Evolutionary conservation across 768 basidiomycete genomes (phyloP), one percentile per base, ranked within the genome.

Genomic region (Clathrus columnatus): DNA sequence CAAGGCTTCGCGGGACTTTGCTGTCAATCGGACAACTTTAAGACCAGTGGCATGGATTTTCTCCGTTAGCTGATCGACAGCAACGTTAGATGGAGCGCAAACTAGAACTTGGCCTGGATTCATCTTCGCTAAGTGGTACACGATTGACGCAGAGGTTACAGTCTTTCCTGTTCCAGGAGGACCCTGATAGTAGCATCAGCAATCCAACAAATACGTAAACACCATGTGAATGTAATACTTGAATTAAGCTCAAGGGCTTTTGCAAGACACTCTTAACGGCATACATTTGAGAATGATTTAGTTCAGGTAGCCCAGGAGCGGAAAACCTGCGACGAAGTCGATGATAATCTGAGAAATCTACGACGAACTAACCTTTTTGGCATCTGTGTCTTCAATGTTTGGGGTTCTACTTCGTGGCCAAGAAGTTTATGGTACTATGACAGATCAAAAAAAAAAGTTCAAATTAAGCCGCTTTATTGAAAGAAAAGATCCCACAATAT

Each of bases 221-320:
- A 32, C 18, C 7, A 8, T 7, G 16, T 45, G 1, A 43, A 18
- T 8, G 11, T 20, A n/a, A 27, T n/a, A 71, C 71, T 70, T 99
- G 96, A 63, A 99, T 99, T 60, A 99, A 77, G 64, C 91, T 93
- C 58, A 99, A 79, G 20, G 96, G 96, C 71, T 98, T 98, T 70
- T 99, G 96, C 11, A 99, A 75, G 6, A 99, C 95, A 62, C 91
- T 94, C 76, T 98, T 99, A 66, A 99, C 96, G 2, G 96, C 96
- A 71, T 91, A 95, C 91, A 99, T 97, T 69, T 99, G 96, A 20
- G 95, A 98, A 66, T 97, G 95, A 65, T 99, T 99, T 65, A 99
- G 83, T 67, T 99, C 96, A 3, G 96, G 96, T 36, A 99, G 83
- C 24, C 92, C 91, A 8, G 94, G 95, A 0, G 96, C 96, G 1